Evolutionary conservation across 2,329 filamentous ascomycete genomes (phyloP), one percentile per base, ranked within the genome.

Genomic region (Xylariaceae sp.): DNA sequence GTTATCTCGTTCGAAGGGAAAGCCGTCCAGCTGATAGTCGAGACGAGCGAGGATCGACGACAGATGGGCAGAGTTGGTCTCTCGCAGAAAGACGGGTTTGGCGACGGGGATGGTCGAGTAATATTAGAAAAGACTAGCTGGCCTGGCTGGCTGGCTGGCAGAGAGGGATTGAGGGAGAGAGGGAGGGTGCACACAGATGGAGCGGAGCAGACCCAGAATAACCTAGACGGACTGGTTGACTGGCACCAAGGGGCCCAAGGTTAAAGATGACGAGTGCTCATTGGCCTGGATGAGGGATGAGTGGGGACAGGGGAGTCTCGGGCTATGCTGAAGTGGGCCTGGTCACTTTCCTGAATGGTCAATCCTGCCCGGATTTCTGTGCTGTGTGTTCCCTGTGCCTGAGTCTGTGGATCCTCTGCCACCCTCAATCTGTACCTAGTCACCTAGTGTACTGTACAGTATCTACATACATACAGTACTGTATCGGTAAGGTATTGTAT

Each of bases 281-380:
- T 62, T 62, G 59, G 59, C 40, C 11, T 23, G 16, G 34, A 6
- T 17, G 33, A 51, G 23, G 52, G 48, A 55, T 50, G 56, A 21
- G 59, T 59, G 59, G 59, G 36, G 56, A 56, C 16, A 11, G 36
- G 44, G 56, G 41, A 55, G 47, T 39, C 37, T 53, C 34, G 53
- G 41, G 40, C 48, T 26, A 36, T 36, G 36, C 33, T 40, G 28
- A 49, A 39, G 33, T 41, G 6, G 41, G 29, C 39, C 24, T 49
- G 31, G 36, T 28, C 43, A 40, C 53, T 44, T 57, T 39, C 44
- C 39, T 56, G 53, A 60, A 33, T 60, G 58, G 58, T 46, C 33
- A 24, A 60, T 57, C 58, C 23, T 60, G 40, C 49, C 49, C 58
- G 58, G n/a, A n/a, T 60, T 44, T 48, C 57, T 53, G 57, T 56